Evolutionary conservation across 257 asterid genomes (phyloP), one percentile per base, ranked within the genome.

Genomic region (Solanum dulcamara): DNA sequence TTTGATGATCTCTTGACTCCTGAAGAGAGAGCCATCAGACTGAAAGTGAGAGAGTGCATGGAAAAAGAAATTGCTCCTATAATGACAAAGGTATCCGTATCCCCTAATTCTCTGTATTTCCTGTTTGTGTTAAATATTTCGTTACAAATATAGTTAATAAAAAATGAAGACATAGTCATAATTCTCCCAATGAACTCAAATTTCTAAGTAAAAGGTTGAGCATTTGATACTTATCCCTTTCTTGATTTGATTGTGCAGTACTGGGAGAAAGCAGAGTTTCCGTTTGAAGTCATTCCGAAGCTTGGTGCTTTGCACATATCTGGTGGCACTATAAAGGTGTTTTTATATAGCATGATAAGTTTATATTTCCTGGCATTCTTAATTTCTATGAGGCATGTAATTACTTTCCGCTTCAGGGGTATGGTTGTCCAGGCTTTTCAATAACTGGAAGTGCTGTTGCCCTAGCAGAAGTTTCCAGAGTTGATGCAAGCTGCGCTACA

Each of bases 241-340:
- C 83, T 32, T 68, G 40, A 30, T 84, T 84, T 84, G 68, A 48
- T 79, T 87, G 85, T 83, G 86, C 90, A 95, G 99, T 95, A 94
- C 79, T 97, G 99, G 99, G 99, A 97, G 90, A 97, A 92, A 89
- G 99, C 98, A 68, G 97, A 95, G 91, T 97, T 97, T 91, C 99
- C 99, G 2, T 97, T 97, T 87, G 97, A 94, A 90, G 91, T 95
- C 84, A 72, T 97, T 88, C 98, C 99, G 13, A 93, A 97, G 89
- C 98, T 97, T 70, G 98, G 93, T 71, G 95, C 95, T 32, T 70
- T 97, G 91, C 86, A 81, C 68, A 12, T 97, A 84, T 95, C 95
- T 12, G 99, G 99, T 89, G 98, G 98, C 87, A 93, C 91, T 85
- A 92, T 97, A 90, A 93, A 92, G 99, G 99, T 95, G 68, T 74